Evolutionary conservation across 768 basidiomycete genomes (phyloP).

Genomic region (Sistotremastrum suecicum): DNA sequence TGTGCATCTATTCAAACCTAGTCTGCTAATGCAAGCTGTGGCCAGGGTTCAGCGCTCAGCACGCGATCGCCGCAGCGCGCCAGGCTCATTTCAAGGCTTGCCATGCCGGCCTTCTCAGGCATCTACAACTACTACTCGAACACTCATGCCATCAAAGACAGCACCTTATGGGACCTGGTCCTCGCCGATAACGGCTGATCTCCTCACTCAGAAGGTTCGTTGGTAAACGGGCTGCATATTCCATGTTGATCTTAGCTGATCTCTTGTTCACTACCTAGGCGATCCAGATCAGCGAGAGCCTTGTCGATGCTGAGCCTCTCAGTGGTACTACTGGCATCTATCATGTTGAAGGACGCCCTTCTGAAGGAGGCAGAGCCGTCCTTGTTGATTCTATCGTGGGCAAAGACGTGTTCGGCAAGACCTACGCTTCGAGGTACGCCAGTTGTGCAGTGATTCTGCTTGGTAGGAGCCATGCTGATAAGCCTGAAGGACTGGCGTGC

Average conservation of each 20-base stretch:
- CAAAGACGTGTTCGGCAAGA: slow-evolving; percentile 37
- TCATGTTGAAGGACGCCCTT: slow-evolving; percentile 46
- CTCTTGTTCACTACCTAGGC: slow-evolving; percentile 11
- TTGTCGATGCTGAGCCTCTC: slow-evolving; percentile 37
- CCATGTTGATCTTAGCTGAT: not conserved
- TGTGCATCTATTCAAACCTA: too few relatives aligned
- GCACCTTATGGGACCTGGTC: slow-evolving; percentile 54
- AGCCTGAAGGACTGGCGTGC: slow-evolving; percentile 29
- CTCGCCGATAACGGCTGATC: slow-evolving; percentile 39
- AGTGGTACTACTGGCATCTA: slow-evolving; percentile 21
- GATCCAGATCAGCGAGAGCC: slow-evolving; percentile 23
- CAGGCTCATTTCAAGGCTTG: too few relatives aligned
- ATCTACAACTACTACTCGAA: too few relatives aligned
- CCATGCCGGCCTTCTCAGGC: too few relatives aligned
- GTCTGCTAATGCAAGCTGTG: too few relatives aligned
- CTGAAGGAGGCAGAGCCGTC: slow-evolving; percentile 38
- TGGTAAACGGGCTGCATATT: slow-evolving; percentile 4
- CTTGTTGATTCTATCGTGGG: slow-evolving; percentile 36
- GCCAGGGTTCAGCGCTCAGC: too few relatives aligned
- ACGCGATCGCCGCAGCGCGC: too few relatives aligned
- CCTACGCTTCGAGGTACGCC: slow-evolving; percentile 29
- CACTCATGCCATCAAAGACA: slow-evolving; percentile 1
- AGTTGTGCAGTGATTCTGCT: slow-evolving; percentile 1
- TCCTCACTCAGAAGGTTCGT: slow-evolving; percentile 32
- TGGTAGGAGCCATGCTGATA: too few relatives aligned